phyloP scores from a whole-genome alignment of 2,329 filamentous ascomycete species.

The Septoria petroselini region DNA sequence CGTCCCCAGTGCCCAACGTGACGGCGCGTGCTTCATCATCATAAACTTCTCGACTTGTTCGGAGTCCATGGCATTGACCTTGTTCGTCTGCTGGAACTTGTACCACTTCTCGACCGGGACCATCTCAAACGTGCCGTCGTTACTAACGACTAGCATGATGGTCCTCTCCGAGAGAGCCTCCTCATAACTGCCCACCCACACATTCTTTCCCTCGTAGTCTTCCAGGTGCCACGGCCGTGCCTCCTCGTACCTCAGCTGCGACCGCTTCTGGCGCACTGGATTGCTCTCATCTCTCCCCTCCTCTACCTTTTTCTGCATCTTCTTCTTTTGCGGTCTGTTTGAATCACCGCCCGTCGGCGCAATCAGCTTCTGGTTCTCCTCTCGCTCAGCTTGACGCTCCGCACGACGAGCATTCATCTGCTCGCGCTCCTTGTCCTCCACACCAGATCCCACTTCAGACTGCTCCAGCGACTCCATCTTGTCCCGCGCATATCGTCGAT shows the following conservation, averaged over 20 bases:
- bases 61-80: constrained; percentile 65
- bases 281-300: constrained; percentile 77
- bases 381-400: constrained; percentile 79
- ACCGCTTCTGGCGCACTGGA: constrained; percentile 65
- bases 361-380: constrained; percentile 86
- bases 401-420: constrained; percentile 60
- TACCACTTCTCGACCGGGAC: constrained; percentile 96
- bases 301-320: constrained; percentile 74
- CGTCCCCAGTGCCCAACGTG: constrained; percentile 74
- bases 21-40: constrained; percentile 71
- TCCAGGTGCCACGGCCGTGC: constrained; percentile 95
- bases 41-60: constrained; percentile 84
- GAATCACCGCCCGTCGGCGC: constrained; percentile 71
- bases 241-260: constrained; percentile 78
- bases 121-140: constrained; percentile 70
- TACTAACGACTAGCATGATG: constrained; percentile 74
- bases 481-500: constrained; percentile 79
- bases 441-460: constrained; percentile 32
- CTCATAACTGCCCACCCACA: constrained; percentile 90
- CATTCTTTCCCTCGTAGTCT: constrained; percentile 92
- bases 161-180: constrained; percentile 77
- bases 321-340: constrained; percentile 53
- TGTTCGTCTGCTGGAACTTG: constrained; percentile 68
- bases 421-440: constrained; percentile 66
- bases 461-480: constrained; percentile 44